Base-by-base conservation (phyloP, 495 filamentous ascomycete genomes). In the Xylaria cubensis region DNA sequence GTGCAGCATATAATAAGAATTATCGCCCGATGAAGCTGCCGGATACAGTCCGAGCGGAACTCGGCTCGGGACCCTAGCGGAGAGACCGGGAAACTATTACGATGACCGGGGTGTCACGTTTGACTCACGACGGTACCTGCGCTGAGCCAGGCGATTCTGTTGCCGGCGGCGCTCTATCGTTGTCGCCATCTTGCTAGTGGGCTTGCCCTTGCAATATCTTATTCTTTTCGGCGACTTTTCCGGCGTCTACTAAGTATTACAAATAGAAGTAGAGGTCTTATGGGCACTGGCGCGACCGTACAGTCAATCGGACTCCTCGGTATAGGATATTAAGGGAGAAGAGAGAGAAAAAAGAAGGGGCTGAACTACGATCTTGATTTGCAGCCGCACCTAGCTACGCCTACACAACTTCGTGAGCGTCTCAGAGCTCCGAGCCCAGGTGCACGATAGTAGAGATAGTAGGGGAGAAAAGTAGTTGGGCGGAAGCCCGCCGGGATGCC, bases 81-180 rank as follows among this genome's bases (percentile, higher is more conserved):
- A 21, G 13, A 4, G 32, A 44, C 34, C 51, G 67, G 61, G 56
- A 4, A 55, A 26, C 21, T 29, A 44, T 48, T 29, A 63, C 58
- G 44, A 19, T 21, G 34, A 32, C 55, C 36, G 48, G 72, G 66
- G 36, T 36, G 63, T 41, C 34, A 55, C 39, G 13, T 58, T 67
- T 15, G 13, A 74, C 74, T 62, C 50, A 76, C 74, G 50, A 29
- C 75, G 75, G 51, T 69, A 76, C 32, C 69, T 71, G 53, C 75
- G 69, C 26, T 76, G 75, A 4, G 75, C 75, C 24, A 72, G 39
- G n/a, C 75, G 75, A 67, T 73, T 76, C 48, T 74, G 75, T 46
- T 69, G 36, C 10, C 75, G 73, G 19, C 75, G 73, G 9, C 73
- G 69, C 21, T 72, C 69, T 17, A 67, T 61, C 8, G 15, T 61